Evolutionary conservation across 2,329 filamentous ascomycete genomes (phyloP).

Genomic region (Ceratocystis variospora): DNA sequence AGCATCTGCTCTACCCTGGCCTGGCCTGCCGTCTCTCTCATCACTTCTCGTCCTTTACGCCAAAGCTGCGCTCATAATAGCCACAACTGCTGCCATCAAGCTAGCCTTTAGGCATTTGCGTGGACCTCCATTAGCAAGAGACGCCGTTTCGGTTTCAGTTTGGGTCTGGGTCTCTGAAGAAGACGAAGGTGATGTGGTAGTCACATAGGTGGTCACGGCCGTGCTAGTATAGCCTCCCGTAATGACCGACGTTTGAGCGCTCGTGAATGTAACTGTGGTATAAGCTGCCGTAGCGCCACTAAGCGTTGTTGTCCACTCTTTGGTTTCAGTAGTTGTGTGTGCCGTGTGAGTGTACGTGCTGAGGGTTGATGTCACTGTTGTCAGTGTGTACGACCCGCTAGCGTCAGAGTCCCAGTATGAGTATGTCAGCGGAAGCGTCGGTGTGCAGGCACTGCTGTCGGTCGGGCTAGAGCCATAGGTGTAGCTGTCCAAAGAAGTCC

Average conservation of each 20-base stretch:
- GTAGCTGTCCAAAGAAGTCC: constrained; percentile 6
- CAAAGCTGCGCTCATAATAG: neutral
- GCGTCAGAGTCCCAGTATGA: neutral
- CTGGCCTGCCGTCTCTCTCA: neutral
- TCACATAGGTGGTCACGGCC: constrained; percentile 15
- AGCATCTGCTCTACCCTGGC: no score
- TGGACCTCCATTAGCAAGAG: neutral
- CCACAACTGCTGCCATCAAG: constrained; percentile 1
- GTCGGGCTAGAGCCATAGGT: constrained; percentile 4
- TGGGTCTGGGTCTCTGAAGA: neutral
- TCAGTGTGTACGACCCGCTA: constrained; percentile 6
- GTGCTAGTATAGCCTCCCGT: constrained; percentile 15
- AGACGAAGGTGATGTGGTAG: constrained; percentile 11
- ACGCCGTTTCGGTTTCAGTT: neutral
- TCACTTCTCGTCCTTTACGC: neutral
- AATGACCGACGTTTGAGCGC: constrained; percentile 8
- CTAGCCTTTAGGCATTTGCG: neutral
- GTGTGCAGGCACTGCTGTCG: neutral
- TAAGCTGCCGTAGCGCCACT: constrained; percentile 15
- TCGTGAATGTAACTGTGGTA: constrained; percentile 16
- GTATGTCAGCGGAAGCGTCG: neutral
- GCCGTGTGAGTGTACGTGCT: constrained; percentile 14
- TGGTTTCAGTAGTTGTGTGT: constrained; percentile 9
- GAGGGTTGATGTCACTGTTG: constrained; percentile 16
- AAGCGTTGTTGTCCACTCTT: constrained; percentile 17